Evolutionary conservation across 2,329 filamentous ascomycete genomes (phyloP), one percentile per base, ranked within the genome.

Genomic region (Claviceps fusiformis): DNA sequence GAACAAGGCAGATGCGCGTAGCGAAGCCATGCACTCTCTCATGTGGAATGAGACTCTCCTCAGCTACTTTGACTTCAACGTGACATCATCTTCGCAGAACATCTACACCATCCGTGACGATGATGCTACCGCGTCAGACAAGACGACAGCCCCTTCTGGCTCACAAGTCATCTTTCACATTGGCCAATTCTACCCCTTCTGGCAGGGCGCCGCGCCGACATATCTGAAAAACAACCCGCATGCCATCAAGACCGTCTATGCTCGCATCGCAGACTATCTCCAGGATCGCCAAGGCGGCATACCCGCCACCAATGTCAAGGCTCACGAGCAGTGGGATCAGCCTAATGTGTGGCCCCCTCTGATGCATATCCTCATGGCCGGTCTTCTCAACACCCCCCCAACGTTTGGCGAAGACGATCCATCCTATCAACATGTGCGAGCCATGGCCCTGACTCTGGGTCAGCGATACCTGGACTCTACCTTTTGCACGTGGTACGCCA

Each of bases 281-380:
- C 71, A 77, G 11, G 64, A 67, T 35, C 73, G 75, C 13, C 65
- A 68, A 0, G 83, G 83, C 41, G 82, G 77, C 41, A 79, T 86
- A 48, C 74, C 82, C 2, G 79, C 83, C 0, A 84, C 81, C 4
- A 86, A 85, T 62, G 69, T 81, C 55, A 62, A 67, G 49, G 80
- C 82, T 0, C 78, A 78, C 15, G 77, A 86, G 71, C 83, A 86
- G 63, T 87, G 83, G 83, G 83, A 87, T 55, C 77, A 85, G 64
- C 82, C 82, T 0, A 86, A 82, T 61, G 83, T 86, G 31, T 87
- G 83, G 83, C 83, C 83, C 11, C 82, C 82, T 3, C 73, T 85
- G 52, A 79, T 82, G 70, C 80, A 86, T 66, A 73, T 82, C 47
- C 70, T 85, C 31, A 85, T 85, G 70, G 65, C 79, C 44, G 81